phyloP scores from a whole-genome alignment of 495 filamentous ascomycete genomes.

The Tuber brumale region DNA sequence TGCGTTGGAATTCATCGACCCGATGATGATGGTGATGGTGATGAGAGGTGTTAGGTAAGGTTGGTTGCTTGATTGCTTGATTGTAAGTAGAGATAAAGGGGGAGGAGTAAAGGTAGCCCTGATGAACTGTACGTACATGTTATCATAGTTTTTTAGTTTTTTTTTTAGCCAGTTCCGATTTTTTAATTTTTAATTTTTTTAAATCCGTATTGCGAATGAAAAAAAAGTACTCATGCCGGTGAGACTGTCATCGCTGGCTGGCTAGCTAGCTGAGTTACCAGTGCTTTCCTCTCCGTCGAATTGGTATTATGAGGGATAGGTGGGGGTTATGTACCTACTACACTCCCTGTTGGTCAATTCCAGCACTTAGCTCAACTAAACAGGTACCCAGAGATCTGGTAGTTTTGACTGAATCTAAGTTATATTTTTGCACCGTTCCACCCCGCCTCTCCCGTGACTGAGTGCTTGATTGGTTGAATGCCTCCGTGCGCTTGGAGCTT shows the following conservation, averaged over 20 bases:
- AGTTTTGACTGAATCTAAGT: slow-evolving; percentile 5
- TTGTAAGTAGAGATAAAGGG: neutral
- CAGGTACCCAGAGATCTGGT: slow-evolving; percentile 3
- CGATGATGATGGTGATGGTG: neutral
- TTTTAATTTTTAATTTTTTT: neutral
- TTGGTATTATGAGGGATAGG: neutral
- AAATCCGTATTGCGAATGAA: neutral
- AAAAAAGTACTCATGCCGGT: slow-evolving; percentile 2
- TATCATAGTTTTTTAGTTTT: neutral
- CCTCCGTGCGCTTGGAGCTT: neutral
- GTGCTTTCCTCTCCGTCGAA: neutral
- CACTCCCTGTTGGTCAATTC: slow-evolving; percentile 1
- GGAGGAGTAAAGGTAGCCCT: neutral
- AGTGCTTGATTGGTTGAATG: neutral
- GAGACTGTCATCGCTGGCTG: neutral
- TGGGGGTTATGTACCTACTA: neutral
- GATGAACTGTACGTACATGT: slow-evolving; percentile 2
- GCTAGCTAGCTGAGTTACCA: neutral
- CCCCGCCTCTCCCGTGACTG: neutral
- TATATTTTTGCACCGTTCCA: neutral
- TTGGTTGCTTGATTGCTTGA: neutral
- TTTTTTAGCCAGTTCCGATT: neutral
- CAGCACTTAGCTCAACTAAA: neutral
- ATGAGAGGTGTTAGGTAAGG: neutral
- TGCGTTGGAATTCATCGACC: neutral